Base-by-base conservation (phyloP, 164 flowering plant genomes). In the Santalum album region DNA sequence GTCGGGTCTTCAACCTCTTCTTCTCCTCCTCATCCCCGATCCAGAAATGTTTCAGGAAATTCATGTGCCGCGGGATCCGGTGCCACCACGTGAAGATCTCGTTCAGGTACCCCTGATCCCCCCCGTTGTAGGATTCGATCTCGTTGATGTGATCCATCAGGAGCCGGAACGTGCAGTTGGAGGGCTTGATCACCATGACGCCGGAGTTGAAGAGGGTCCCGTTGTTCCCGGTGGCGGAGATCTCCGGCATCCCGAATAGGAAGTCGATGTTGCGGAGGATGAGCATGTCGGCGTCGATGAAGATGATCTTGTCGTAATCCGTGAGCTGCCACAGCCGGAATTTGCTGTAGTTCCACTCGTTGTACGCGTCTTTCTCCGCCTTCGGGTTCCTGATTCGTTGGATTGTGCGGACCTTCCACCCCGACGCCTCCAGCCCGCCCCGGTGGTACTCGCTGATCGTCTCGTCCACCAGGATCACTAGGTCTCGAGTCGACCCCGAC, bases 271-370 rank as follows among this genome's bases (percentile, higher is more conserved):
- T 79, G 21, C 82, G 57, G 3, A 83, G 73, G 17, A 81, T 63
- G 7, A 83, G 80, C 54, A 83, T 27, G 51, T 83, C 86, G 0
- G 90, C 80, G 51, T 83, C 90, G 21, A 83, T 79, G 72, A 83
- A 81, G 7, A 83, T 79, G 62, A 83, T 72, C 70, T 80, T 83
- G 66, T 80, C 84, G 43, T 83, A 82, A 34, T 82, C 87, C 3
- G 84, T 79, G 21, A 82, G 68, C 62, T 82, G 87, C 87, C 87
- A 82, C 27, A 82, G 43, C 20, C 84, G 64, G 60, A 82, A 79
- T 69, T 82, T 82, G 84, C 87, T 82, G 65, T 82, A 83, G 62
- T 83, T 81, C 82, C 82, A 83, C 46, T 83, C 86, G 45, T 83
- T 83, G 58, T 83, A 83, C 9, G 89, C 72, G 43, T 81, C 81